Conservation (phyloP, 495 filamentous ascomycete genomes). For the Delitschia confertaspora region DNA sequence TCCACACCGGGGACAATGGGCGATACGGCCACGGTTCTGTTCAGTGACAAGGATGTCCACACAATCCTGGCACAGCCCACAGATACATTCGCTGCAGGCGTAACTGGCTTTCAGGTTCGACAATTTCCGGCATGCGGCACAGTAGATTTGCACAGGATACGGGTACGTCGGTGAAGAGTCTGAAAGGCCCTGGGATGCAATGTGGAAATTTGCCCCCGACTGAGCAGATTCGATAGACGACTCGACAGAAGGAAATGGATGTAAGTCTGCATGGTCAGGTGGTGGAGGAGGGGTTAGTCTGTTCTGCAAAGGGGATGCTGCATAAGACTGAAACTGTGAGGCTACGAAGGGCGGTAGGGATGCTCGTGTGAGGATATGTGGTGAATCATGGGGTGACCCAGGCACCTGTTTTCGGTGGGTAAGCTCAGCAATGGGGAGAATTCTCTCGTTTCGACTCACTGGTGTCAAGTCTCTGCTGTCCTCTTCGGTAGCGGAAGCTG, state of each 20-base stretch:
- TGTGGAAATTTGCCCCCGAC: constrained; percentile 57
- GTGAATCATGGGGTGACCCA: constrained; percentile 54
- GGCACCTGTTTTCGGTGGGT: constrained; percentile 36
- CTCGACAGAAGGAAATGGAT: constrained; percentile 82
- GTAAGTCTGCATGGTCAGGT: constrained; percentile 47
- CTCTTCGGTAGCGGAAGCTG: constrained; percentile 83
- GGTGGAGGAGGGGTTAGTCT: constrained; percentile 73
- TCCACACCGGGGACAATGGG: constrained; percentile 57
- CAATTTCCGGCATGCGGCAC: constrained; percentile 67
- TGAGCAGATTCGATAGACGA: constrained; percentile 51
- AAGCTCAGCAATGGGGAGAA: too few species aligned
- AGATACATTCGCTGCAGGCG: constrained; percentile 91
- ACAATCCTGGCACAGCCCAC: constrained; percentile 77
- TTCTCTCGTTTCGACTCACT: constrained; percentile 41
- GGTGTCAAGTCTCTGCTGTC: constrained; percentile 78
- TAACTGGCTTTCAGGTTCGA: constrained; percentile 71
- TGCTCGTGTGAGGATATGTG: constrained; percentile 60
- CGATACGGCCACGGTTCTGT: constrained; percentile 39
- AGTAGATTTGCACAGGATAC: constrained; percentile 73
- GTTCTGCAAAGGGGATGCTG: constrained; percentile 78
- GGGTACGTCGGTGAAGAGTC: constrained; percentile 45
- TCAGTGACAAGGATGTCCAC: constrained; percentile 64
- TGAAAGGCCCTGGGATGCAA: constrained; percentile 42
- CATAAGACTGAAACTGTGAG: constrained; percentile 60
- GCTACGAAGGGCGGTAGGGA: constrained; percentile 66